Base-by-base conservation (phyloP, 140 eudicot species). In the Senecio squalidus region DNA sequence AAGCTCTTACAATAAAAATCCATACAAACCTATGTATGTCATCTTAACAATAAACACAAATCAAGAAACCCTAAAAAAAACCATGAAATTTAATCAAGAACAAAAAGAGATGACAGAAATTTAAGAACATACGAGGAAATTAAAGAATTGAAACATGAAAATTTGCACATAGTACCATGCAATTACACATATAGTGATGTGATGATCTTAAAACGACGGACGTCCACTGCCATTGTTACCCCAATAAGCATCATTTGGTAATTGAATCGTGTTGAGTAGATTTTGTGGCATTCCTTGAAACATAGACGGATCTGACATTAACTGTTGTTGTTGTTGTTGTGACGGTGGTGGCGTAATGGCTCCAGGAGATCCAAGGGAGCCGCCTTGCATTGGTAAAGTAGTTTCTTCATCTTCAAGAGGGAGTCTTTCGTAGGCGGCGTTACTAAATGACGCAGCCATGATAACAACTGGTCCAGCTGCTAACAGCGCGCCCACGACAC, bases 211-310 rank as follows among this genome's bases (percentile, higher is more conserved):
- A 60, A 68, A 83, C 0, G 92, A 83, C 11, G 83, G 83, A 3
- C 92, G 77, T 23, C 79, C 83, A 1, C 74, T 53, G 9, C 77
- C 77, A 49, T 72, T 64, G 38, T 83, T 76, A 75, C 91, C 92
- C 92, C 92, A 83, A 64, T 69, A 83, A 18, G 77, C 74, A 51
- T 83, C 92, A 26, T 71, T 60, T 9, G 92, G 92, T 34, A 83
- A 50, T 27, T 79, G 92, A 73, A 83, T 67, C 3, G 92, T 69
- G 71, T 83, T 79, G 39, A 76, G 62, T 20, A 83, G 76, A 60
- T 79, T 83, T 1, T 76, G 86, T 48, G 81, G 72, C 92, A 82
- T 68, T 20, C 90, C 90, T 51, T 78, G 82, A 61, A 82, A 79
- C 4, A 78, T 58, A 5, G 83, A 73, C 6, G 86, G 86, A 66